A percentile compares a stretch with the other conserved stretches of the same genome.
Evolutionary conservation across 2,329 filamentous ascomycete genomes (phyloP).

Genomic region (Beauveria brongniartii): DNA sequence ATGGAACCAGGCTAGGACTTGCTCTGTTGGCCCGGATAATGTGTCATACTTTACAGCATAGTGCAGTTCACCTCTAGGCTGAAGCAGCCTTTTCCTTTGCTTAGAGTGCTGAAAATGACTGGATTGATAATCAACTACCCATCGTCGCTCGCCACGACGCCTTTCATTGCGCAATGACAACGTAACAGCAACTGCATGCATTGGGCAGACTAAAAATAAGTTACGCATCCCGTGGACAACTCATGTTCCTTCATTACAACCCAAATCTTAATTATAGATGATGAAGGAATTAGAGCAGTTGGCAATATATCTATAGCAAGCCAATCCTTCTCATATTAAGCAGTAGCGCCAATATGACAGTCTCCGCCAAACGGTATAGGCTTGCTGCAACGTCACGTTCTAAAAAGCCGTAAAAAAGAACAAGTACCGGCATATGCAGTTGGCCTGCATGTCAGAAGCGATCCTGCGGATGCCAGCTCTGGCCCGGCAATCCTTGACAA

Average conservation of each 20-base stretch:
- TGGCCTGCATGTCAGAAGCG: conserved; percentile 5
- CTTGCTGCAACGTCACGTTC: neutral
- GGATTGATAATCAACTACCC: neutral
- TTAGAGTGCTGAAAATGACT: neutral
- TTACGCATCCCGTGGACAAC: too few species aligned
- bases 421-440: conserved; percentile 7
- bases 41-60: neutral
- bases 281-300: neutral
- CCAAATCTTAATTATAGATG: neutral
- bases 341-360: neutral
- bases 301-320: neutral
- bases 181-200: neutral
- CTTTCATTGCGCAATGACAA: neutral
- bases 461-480: neutral
- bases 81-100: neutral
- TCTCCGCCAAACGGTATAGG: neutral
- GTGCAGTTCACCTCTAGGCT: neutral
- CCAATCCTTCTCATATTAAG: neutral
- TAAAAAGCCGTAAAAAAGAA: neutral
- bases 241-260: too few species aligned
- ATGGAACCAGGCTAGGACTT: neutral
- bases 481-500: neutral
- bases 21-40: neutral
- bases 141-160: neutral
- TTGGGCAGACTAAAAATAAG: neutral